Base-by-base conservation (phyloP, 768 basidiomycete genomes). In the Suillus occidentalis region DNA sequence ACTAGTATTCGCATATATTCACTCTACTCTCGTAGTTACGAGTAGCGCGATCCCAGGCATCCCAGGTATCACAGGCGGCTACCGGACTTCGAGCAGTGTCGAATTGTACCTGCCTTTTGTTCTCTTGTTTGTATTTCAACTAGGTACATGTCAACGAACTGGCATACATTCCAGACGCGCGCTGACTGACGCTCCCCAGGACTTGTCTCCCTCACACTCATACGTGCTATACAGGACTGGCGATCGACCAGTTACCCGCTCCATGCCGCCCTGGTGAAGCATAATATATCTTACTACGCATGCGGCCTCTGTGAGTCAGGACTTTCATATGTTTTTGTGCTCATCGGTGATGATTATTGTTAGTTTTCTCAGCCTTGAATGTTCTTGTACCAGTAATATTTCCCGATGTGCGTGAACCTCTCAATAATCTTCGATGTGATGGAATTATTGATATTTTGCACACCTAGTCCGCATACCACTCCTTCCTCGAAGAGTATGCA, bases 401-500 rank as follows among this genome's bases (percentile, higher is more conserved):
- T 31, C 28, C 52, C 8, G 5, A 18, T 20, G 52, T 53, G 9
- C 52, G 52, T 53, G 2, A 53, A 28, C 25, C 25, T 28, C 6
- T 16, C 4, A 4, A 10, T 31, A 9, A 28, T 9, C 5, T 53
- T 53, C 28, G 10, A 28, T 52, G 4, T 10, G 9, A 52, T 52
- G 8, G 28, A 52, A 18, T 31, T 1, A 34, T 28, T 31, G 28
- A 53, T 31, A 5, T 31, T 6, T 28, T 2, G 10, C 18, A 52
- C 28, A 10, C 9, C 22, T 4, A 53, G 52, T 53, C 52, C 16
- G 6, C 52, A 31, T 53, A 53, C 28, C 31, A 53, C 31, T 31
- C 31, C 52, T 31, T 53, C 52, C 52, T 53, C 28, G 28, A 53
- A 53, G 52, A 53, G 52, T 53, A 53, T 53, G 52, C 16, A 53